These are phyloP conservation scores for Erodium moschatum DNA, from an alignment of 441 rosid species.

Conservation along the genomic window DNA sequence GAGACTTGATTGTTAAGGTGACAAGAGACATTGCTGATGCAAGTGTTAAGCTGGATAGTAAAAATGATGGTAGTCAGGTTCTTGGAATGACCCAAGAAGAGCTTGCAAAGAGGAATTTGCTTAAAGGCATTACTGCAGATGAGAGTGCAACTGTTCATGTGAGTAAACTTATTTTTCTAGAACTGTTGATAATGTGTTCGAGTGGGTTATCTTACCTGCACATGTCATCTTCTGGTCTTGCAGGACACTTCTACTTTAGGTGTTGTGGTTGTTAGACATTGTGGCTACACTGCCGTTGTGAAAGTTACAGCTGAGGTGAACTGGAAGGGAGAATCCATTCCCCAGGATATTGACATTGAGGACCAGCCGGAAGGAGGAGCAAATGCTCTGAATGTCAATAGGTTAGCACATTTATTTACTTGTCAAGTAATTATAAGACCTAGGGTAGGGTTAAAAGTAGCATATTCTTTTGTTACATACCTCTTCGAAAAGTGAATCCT, in stretches of 20 bases:
- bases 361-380: slow-evolving; percentile 82
- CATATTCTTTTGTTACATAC: slow-evolving; percentile 13
- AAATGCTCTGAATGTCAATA: slow-evolving; percentile 66
- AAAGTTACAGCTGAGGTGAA: slow-evolving; percentile 42
- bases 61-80: slow-evolving; percentile 59
- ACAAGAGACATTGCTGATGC: slow-evolving; percentile 59
- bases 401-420: slow-evolving; percentile 30
- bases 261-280: slow-evolving; percentile 60
- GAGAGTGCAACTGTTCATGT: slow-evolving; percentile 81
- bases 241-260: slow-evolving; percentile 74
- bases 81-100: slow-evolving; percentile 51
- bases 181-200: slow-evolving; percentile 21
- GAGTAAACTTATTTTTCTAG: slow-evolving; percentile 25
- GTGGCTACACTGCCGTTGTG: slow-evolving; percentile 58
- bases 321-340: slow-evolving; percentile 38
- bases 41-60: slow-evolving; percentile 52
- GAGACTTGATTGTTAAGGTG: slow-evolving; percentile 51
- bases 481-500: slow-evolving; percentile 11
- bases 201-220: slow-evolving; percentile 25
- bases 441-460: neutral
- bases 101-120: slow-evolving; percentile 55
- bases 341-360: slow-evolving; percentile 53
- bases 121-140: slow-evolving; percentile 77
- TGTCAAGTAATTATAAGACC: neutral
- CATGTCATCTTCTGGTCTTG: slow-evolving; percentile 24